Conservation (phyloP, 768 basidiomycete genomes). For the Sarcodon sp. region DNA sequence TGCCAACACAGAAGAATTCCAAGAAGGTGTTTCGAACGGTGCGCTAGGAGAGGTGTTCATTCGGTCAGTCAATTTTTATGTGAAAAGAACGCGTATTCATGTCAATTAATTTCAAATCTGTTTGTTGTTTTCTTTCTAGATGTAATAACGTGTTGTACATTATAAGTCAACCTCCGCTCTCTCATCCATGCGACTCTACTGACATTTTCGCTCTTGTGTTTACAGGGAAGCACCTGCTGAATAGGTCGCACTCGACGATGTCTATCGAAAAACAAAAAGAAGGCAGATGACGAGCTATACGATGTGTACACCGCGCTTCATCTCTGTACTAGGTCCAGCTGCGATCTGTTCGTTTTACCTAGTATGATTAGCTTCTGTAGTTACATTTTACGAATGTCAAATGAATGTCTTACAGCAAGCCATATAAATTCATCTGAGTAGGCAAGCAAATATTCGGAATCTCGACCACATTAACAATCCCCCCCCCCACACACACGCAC, state of each 20-base stretch:
- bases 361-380: too few relatives aligned
- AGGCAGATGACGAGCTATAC: too few relatives aligned
- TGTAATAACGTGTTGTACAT: conserved; percentile 97
- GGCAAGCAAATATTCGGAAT: not conserved
- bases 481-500: not conserved
- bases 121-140: conserved; percentile 23
- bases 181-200: conserved; percentile 11
- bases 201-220: conserved; percentile 14
- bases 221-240: conserved; percentile 69
- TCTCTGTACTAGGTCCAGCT: too few relatives aligned
- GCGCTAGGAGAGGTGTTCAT: conserved; percentile 99
- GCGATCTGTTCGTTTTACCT: too few relatives aligned
- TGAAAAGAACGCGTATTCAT: conserved; percentile 1
- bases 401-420: too few relatives aligned
- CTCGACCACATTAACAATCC: not conserved
- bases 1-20: conserved; percentile 98
- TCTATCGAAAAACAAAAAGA: too few relatives aligned
- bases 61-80: conserved; percentile 39
- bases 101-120: not conserved
- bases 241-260: conserved; percentile 6
- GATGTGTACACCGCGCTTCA: too few relatives aligned
- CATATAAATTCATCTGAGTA: too few relatives aligned
- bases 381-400: too few relatives aligned
- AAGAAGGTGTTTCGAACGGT: conserved; percentile 91
- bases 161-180: conserved; percentile 41